Evolutionary conservation across 805 yeast species (phyloP), one percentile per base, ranked within the genome.

Genomic region (Pichia scutulata): DNA sequence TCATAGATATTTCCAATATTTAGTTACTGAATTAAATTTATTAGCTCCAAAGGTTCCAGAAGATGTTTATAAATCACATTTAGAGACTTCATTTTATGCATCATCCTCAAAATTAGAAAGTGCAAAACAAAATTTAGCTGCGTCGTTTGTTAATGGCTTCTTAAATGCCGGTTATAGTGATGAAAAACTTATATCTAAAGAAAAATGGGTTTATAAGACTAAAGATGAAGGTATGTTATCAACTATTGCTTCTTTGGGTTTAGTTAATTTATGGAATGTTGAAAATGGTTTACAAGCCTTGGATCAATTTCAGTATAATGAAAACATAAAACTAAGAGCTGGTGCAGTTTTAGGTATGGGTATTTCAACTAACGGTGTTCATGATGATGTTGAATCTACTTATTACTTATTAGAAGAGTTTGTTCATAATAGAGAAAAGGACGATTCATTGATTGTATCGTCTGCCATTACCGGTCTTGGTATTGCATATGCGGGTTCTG

Each of bases 291-390:
- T 93, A 56, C 97, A 92, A 69, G 80, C 80, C 51, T 75, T 93
- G 60, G 98, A 93, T 69, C 87, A 86, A 67, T 90, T 85, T 66
- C 72, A 92, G 51, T 90, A 90, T 62, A 84, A 95, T 4, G 77
- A 82, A 18, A 96, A 89, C 60, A 84, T 81, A 52, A 92, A 88
- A 62, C 80, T 90, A 57, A 89, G 89, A 70, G 97, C 98, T 7
- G 99, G 99, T 69, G 96, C 99, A 6, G 74, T 93, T 52, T 76
- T 93, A 57, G 99, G 98, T 67, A 88, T 89, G 68, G 99, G 98
- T 67, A 77, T 93, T 44, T 83, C 89, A 7, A 87, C 95, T 26
- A 77, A 95, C 22, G 95, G 95, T 68, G 92, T 93, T 49, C 96
- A 88, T 68, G 97, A 92, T 64, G 99, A 92, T 55, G 88, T 90